Percentiles rank a stretch among this genome's conserved stretches.
phyloP scores from a whole-genome alignment of 169 alveolate species.

The Plasmodium cynomolgi region DNA sequence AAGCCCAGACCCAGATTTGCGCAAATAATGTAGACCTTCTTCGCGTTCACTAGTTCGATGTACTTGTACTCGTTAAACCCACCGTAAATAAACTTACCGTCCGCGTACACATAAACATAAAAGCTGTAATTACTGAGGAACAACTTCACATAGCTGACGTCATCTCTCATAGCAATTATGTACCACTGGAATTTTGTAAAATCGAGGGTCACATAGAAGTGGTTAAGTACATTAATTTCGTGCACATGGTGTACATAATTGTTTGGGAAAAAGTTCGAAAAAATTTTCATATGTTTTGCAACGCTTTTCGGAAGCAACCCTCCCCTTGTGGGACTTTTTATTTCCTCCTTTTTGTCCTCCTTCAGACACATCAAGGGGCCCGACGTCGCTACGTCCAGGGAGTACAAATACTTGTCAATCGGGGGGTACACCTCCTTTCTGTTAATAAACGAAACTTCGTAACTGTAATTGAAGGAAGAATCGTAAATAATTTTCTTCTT shows the following conservation, averaged over 20 bases:
- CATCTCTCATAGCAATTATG: slow-evolving; percentile 16
- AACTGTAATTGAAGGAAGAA: slow-evolving; percentile 53
- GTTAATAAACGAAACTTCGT: slow-evolving; percentile 53
- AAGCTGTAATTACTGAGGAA: slow-evolving; percentile 62
- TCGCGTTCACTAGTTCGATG: slow-evolving; percentile 44
- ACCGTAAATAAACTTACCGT: slow-evolving; percentile 32
- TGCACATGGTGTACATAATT: slow-evolving; percentile 11
- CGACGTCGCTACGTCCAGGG: slow-evolving; percentile 17
- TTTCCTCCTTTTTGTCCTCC: slow-evolving; percentile 6
- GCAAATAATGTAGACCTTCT: slow-evolving; percentile 51
- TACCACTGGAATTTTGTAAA: slow-evolving; percentile 73
- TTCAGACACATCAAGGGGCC: slow-evolving; percentile 66
- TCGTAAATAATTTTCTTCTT: slow-evolving; percentile 69
- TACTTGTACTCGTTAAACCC: slow-evolving; percentile 73
- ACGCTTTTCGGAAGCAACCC: slow-evolving; percentile 18
- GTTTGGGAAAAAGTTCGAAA: slow-evolving; percentile 15
- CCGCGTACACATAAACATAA: slow-evolving; percentile 47
- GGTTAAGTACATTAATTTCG: slow-evolving; percentile 66
- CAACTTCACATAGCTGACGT: slow-evolving; percentile 27
- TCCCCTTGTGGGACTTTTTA: slow-evolving; percentile 2
- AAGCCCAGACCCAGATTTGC: slow-evolving; percentile 67
- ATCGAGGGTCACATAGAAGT: slow-evolving; percentile 56
- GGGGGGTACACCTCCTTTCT: slow-evolving; percentile 66
- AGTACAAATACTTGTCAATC: slow-evolving; percentile 55
- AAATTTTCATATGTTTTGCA: slow-evolving; percentile 15